These are phyloP conservation scores for Rhytidiadelphus loreus DNA, from an alignment of 225 moss, liverwort and hornwort species.

Conservation along the genomic window DNA sequence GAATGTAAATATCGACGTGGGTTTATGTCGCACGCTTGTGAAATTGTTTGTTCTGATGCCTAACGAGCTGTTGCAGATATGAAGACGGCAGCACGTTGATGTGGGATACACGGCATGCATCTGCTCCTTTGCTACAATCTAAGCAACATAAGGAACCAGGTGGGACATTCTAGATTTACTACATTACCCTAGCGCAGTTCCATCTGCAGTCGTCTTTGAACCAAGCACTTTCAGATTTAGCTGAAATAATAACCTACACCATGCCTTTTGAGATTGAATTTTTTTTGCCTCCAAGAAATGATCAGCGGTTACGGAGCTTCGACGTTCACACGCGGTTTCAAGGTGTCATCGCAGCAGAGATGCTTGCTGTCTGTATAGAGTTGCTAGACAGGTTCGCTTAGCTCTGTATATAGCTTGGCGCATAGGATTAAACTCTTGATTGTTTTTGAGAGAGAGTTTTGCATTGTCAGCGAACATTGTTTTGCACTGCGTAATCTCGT, in stretches of 20 bases:
- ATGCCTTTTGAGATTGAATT: not conserved
- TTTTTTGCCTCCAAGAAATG: not conserved
- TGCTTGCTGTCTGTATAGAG: not conserved
- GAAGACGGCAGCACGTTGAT: slow-evolving; percentile 84
- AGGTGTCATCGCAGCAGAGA: not conserved
- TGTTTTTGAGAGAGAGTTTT: not conserved
- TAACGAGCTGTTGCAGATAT: slow-evolving; percentile 40
- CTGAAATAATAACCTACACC: not conserved
- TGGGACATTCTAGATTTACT: not conserved
- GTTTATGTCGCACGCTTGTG: not conserved
- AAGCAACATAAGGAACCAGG: slow-evolving; percentile 93
- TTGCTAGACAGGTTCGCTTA: not conserved
- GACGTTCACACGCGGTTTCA: not conserved
- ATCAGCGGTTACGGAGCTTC: not conserved
- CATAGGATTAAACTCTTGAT: not conserved
- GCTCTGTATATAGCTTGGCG: not conserved
- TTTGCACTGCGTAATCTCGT: not conserved
- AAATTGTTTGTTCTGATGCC: not conserved
- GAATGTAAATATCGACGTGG: not conserved
- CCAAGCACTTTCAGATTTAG: not conserved
- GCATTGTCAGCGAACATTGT: not conserved
- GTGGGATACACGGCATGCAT: slow-evolving; percentile 77
- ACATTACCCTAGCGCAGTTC: not conserved
- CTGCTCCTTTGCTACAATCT: slow-evolving; percentile 48
- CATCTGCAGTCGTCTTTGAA: not conserved